These are phyloP conservation scores for Malus hybrid DNA, from an alignment of 331 rosid species.

Conservation along the genomic window DNA sequence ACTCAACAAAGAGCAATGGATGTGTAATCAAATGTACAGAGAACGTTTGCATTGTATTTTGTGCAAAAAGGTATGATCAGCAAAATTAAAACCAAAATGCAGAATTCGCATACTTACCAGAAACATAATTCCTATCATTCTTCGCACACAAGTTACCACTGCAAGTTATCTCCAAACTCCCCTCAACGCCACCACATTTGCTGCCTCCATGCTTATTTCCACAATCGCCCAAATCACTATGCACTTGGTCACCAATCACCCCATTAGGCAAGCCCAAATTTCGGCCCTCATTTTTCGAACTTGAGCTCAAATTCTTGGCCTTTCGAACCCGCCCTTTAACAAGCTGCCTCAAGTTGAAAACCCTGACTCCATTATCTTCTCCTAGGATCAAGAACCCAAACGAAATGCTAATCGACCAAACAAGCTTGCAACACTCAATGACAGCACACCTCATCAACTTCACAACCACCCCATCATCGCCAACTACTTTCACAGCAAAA, in stretches of 20 bases:
- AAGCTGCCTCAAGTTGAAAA: constrained; percentile 51
- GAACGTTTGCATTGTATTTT: background rate
- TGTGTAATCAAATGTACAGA: background rate
- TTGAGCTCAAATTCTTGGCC: constrained; percentile 14
- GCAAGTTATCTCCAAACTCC: constrained; percentile 26
- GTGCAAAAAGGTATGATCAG: background rate
- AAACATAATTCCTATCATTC: constrained; percentile 27
- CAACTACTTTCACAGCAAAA: constrained; percentile 45
- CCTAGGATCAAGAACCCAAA: constrained; percentile 64
- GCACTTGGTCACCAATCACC: constrained; percentile 18
- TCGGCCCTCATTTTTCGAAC: constrained; percentile 15
- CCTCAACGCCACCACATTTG: constrained; percentile 19
- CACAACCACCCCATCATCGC: constrained; percentile 31
- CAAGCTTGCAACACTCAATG: constrained; percentile 49
- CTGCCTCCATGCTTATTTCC: constrained; percentile 25
- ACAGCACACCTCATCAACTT: constrained; percentile 81
- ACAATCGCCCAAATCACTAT: constrained; percentile 3
- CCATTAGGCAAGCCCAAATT: constrained; percentile 38
- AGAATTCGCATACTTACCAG: constrained; percentile 43
- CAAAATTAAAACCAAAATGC: background rate
- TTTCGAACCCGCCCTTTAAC: constrained; percentile 40
- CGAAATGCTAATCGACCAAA: constrained; percentile 57
- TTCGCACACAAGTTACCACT: constrained; percentile 45
- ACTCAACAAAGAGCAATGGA: background rate
- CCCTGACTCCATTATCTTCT: constrained; percentile 74